A percentile compares a stretch with the other conserved stretches of the same genome.
Evolutionary conservation across 768 basidiomycete species (phyloP).

Genomic region (Boletus rubropictus): DNA sequence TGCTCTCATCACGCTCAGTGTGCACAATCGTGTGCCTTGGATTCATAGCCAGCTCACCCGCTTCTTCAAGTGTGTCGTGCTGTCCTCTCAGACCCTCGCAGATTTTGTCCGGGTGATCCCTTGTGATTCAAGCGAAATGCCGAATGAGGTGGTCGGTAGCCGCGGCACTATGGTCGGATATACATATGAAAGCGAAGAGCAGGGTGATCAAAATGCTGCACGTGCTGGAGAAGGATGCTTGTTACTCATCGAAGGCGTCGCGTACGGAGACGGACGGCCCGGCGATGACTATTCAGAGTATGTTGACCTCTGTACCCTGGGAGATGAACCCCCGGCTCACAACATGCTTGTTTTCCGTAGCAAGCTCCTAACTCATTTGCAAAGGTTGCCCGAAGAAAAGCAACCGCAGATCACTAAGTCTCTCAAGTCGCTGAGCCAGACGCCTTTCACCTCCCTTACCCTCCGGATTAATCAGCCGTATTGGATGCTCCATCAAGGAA

Average conservation of each 20-base stretch:
- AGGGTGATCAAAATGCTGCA: background rate
- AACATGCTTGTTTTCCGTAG: constrained; percentile 28
- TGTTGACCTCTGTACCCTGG: constrained; percentile 18
- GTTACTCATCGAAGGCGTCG: constrained; percentile 55
- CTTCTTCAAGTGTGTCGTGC: constrained; percentile 59
- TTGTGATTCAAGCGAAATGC: constrained; percentile 55
- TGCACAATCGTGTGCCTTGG: constrained; percentile 60
- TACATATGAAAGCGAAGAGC: constrained; percentile 15
- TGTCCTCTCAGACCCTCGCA: constrained; percentile 68
- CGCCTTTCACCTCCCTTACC: constrained; percentile 46
- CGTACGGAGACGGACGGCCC: constrained; percentile 50
- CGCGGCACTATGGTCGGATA: constrained; percentile 33
- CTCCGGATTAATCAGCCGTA: constrained; percentile 72
- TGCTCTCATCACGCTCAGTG: constrained; percentile 52
- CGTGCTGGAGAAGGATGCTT: constrained; percentile 36
- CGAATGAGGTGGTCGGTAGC: constrained; percentile 35
- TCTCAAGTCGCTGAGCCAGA: constrained; percentile 41
- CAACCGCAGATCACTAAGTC: constrained; percentile 34
- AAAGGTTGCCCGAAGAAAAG: constrained; percentile 30
- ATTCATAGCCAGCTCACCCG: constrained; percentile 53
- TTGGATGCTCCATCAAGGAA: constrained; percentile 75
- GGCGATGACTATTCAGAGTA: constrained; percentile 55
- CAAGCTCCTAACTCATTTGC: constrained; percentile 40
- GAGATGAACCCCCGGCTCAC: background rate
- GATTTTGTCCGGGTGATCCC: constrained; percentile 56